These are phyloP conservation scores for Musa schizocarpa DNA, from an alignment of 176 grass and related monocot species.

Conservation along the genomic window DNA sequence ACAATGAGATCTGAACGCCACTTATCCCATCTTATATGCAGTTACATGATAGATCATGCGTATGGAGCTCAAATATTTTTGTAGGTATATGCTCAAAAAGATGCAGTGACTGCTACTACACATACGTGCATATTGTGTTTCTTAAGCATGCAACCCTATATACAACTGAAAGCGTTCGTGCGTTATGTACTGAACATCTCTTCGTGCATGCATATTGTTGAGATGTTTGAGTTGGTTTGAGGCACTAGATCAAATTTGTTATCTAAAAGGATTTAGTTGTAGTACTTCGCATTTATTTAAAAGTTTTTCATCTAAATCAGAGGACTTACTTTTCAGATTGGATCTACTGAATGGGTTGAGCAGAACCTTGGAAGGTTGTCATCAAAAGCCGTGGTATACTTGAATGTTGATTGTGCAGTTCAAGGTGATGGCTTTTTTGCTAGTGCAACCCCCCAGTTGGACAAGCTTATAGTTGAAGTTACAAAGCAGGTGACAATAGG, in stretches of 20 bases:
- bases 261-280: background rate
- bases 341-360: conserved; percentile 85
- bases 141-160: background rate
- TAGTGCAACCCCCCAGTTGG: conserved; percentile 73
- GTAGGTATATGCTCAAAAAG: no score
- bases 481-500: conserved; percentile 52
- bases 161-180: background rate
- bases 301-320: conserved; percentile 5
- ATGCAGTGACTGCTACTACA: no score
- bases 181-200: no score
- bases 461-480: conserved; percentile 65
- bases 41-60: background rate
- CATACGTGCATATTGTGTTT: background rate
- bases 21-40: background rate
- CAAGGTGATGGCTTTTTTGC: conserved; percentile 80
- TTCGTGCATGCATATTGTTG: background rate
- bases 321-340: conserved; percentile 49
- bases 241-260: background rate
- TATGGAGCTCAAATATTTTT: background rate
- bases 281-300: background rate
- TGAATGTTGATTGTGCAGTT: conserved; percentile 98
- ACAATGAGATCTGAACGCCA: no score
- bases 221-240: background rate
- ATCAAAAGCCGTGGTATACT: conserved; percentile 91
- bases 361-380: conserved; percentile 74